Evolutionary conservation across 768 basidiomycete species (phyloP), one percentile per base, ranked within the genome.

Genomic region (Leccinum arenicola): DNA sequence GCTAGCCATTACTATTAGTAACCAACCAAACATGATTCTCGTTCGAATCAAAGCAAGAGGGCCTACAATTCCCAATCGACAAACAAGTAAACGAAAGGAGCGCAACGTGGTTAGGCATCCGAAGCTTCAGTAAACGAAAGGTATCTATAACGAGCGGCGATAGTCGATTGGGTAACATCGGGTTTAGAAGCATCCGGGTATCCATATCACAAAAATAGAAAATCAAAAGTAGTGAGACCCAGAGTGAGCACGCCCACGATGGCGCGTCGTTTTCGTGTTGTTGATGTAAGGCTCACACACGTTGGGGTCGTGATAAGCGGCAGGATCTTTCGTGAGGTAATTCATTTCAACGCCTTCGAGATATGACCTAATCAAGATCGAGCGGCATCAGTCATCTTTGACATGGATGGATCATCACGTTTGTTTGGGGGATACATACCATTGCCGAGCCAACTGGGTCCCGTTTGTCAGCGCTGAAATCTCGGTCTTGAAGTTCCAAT

Each of bases 321-420:
- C 77, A 3, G 89, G 89, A 67, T 91, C 82, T 59, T 76, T 58
- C 0, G 87, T 90, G 27, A 91, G 73, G 72, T 79, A 89, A 1
- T 87, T 87, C 6, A 76, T 70, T 19, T 73, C 57, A 12, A 88
- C 68, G 17, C 82, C 89, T 52, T 88, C 82, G 31, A 84, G 68
- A 66, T 91, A 91, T 2, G 88, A 88, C 89, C 89, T 89, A 61
- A 9, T 19, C 49, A 36, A 25, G 17, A 48, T 62, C 23, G 14
- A 12, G 6, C 43, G 29, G 29, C 40, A 55, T 57, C 23, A 12
- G 43, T 53, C 31, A 52, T 33, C 23, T 9, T 40, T 40, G n/a
- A 21, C 4, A 43, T 2, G 40, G n/a, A 43, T 43, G 40, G n/a
- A 43, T 43, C n/a, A 43, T 45, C 43, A 6, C 6, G 23, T 1